Base-by-base conservation (phyloP, 192 early-diverging fungal genomes). In the Irineochytrium annulatum region DNA sequence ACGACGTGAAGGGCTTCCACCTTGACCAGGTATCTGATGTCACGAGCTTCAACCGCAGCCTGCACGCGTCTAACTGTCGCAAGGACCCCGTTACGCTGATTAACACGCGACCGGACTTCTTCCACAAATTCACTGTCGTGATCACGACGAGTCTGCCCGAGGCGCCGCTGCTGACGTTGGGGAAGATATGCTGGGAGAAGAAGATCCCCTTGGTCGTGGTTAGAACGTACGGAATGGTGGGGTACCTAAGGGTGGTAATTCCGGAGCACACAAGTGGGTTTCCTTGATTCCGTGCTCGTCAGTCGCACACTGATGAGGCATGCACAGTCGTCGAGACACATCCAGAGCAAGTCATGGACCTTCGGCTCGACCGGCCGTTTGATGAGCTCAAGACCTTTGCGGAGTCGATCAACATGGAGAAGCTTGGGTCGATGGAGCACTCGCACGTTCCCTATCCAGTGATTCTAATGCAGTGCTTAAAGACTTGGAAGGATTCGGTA, bases 291-390 rank as follows among this genome's bases (percentile, higher is more conserved):
- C 62, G 59, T 34, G 30, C 46, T 43, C 39, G 31, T n/a, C n/a
- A 57, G 43, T 52, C 13, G 20, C 41, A 39, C 34, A 39, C 28
- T 22, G 3, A 57, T 34, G 24, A 60, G 28, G 17, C 35, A 48
- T 16, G 27, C 30, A 45, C 76, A 93, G 92, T 95, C 41, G 82
- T 95, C 27, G 95, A 98, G 65, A 82, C 89, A 17, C 93, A 98
- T 68, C 91, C 87, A 6, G 91, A 89, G 22, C 55, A 48, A 17
- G 63, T 78, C 29, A 60, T 79, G 6, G 96, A 97, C 71, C 77
- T 95, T 26, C 88, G 96, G 8, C 65, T 98, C 30, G 86, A 87
- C 67, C 60, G 72, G 30, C 93, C 96, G 3, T 95, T 97, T 72
- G 75, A 79, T 4, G 85, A 79, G 30, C 71, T 98, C 16, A 49